Evolutionary conservation across 108 stramenopile genomes (phyloP), one percentile per base, ranked within the genome.

Genomic region (Skeletonema menzelii): DNA sequence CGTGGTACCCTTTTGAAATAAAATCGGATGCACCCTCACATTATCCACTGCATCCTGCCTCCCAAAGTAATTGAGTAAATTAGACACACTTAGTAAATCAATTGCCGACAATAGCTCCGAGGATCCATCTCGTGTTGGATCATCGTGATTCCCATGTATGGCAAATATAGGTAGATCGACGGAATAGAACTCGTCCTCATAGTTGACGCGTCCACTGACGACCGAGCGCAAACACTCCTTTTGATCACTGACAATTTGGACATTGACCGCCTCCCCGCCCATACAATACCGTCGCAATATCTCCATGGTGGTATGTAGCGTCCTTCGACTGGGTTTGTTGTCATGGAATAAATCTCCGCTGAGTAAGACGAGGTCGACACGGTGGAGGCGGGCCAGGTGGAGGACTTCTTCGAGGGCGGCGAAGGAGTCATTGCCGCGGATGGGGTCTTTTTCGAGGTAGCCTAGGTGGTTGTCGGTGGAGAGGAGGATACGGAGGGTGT

Each of bases 111-210:
- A 88, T 47, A 97, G 77, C 67, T 92, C 86, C 24, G 72, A 70
- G 0, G 83, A 78, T 3, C 86, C 92, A 19, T 97, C 92, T 8
- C 96, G 81, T 32, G 90, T 91, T 8, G 98, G 97, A 79, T 97
- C 96, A 64, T 99, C 98, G 79, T 99, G 99, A 84, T 99, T 99
- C 14, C 99, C 99, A 70, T 98, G 98, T 65, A 99, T 97, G 72
- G 88, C 63, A 67, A 99, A 98, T 47, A 99, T 86, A n/a, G 99
- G 98, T 34, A 98, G 83, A 67, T 95, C 91, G 12, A 98, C 82
- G 28, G 91, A 90, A 65, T 87, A 90, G 69, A 77, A 84, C 53
- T 86, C 90, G 71, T 99, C 96, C 72, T 95, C 89, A 77, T 94
- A 99, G 82, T 99, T 99, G 67, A 90, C 97, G 53, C 71, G 61